Base-by-base conservation (phyloP, 108 stramenopile genomes). In the Cylindrotheca closterium region DNA sequence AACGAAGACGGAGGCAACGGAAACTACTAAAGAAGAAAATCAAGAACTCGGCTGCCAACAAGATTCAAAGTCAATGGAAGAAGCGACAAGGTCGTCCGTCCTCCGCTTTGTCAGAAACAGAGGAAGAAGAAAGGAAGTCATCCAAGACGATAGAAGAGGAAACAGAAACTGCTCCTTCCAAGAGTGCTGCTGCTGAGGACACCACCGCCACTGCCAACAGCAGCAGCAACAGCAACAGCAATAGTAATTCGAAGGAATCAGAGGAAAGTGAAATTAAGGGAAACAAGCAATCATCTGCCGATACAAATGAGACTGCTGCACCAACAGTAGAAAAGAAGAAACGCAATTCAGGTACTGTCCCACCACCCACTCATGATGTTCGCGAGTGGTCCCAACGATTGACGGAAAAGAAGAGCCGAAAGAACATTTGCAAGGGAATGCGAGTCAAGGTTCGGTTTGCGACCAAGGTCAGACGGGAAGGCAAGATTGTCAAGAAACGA, bases 371-470 rank as follows among this genome's bases (percentile, higher is more conserved):
- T 2, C 72, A 70, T 4, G 72, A 79, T 47, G 71, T 87, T 4
- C 30, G 85, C 1, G 55, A 71, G 17, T 82, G 81, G 78, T 65
- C 70, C 4, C 59, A 51, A n/a, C 42, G 52, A 2, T 49, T 74
- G 23, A 52, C 79, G 10, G 34, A 51, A 1, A 73, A 81, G 56
- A 58, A 68, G 49, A 66, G 78, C 57, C 73, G 87, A 1, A 65
- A 65, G 47, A 58, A 74, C 54, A 62, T 89, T 24, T 42, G 49
- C 10, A 34, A 56, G 12, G 88, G 88, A 4, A 24, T 86, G 58
- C 51, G 88, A 51, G 85, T 89, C 60, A 89, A 86, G 50, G 80
- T 92, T 0, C 84, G 88, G 1, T 92, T 92, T 46, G 75, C 85
- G 15, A 79, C 82, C 19, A 82, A 84, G 31, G 65, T 63, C 22